Base-by-base conservation (phyloP, 1,139 yeast genomes). In the Protomyces pachydermus region DNA sequence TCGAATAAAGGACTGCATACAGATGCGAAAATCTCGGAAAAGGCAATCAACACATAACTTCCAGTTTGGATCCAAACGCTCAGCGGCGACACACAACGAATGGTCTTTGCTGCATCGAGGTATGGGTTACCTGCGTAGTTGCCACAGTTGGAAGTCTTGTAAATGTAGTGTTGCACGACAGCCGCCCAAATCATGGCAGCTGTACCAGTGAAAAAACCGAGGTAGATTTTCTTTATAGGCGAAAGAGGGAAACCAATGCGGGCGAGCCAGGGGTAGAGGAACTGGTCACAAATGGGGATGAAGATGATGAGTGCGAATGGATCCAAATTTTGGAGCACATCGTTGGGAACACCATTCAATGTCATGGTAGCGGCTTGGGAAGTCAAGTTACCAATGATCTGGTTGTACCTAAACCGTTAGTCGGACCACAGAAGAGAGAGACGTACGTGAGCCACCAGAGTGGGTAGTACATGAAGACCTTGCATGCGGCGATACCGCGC, bases 151-250 rank as follows among this genome's bases (percentile, higher is more conserved):
- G 90, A 89, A 6, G 88, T 79, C 60, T 76, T 74, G 78, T 90
- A 90, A 68, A 91, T 85, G 54, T 42, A 60, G 72, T 84, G 83
- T 77, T 91, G 97, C 69, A 88, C 80, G 54, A 88, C 85, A 16
- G 95, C 91, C 65, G 96, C 95, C 73, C 87, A 84, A 45, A 85
- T 82, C 86, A 88, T 87, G 46, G 96, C 82, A 53, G 80, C 72
- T 8, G 91, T 75, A 63, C 86, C 91, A 66, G 88, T 79, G 74
- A 86, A 75, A 78, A 90, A 90, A 10, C 97, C 97, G 69, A 80
- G 78, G 72, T 82, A 80, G 70, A 91, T 90, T 74, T 88, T 84
- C 67, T 90, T 81, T 70, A 88, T 84, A 50, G 96, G 80, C 58
- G 70, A 70, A 72, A 77, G 71, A 38, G 72, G 71, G 65, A 77